Evolutionary conservation across 2,329 filamentous ascomycete species (phyloP), one percentile per base, ranked within the genome.

Genomic region (Xylariaceae sp.): DNA sequence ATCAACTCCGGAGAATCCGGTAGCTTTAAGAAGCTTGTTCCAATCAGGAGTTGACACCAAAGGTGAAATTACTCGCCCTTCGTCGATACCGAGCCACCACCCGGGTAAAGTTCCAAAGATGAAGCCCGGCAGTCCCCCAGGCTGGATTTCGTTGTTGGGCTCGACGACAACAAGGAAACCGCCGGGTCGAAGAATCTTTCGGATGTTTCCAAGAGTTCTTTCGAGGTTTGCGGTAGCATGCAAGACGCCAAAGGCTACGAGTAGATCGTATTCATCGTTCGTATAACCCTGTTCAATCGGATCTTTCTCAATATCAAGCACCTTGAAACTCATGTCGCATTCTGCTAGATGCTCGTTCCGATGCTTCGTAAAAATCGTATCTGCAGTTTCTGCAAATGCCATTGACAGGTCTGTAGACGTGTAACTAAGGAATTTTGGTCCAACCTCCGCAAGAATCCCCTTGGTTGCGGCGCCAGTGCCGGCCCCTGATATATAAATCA

Each of bases 361-460:
- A 35, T 60, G 54, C 6, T 44, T 22, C 3, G 54, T 44, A 37
- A 69, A 63, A 17, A 48, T 55, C 19, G 59, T 50, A 40, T 56
- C 42, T 0, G 63, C 65, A 5, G 55, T 52, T n/a, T 64, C 61
- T 25, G 71, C 68, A 55, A 67, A 67, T 14, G 55, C 60, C 8
- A 61, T 42, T 1, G 64, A 64, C 17, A 70, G 62, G 43, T 73
- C 69, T 0, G 70, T 73, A 50, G 59, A 74, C 1, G 65, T 68
- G 49, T 72, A 74, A 12, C 29, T 42, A 5, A 17, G 17, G 42
- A 48, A 50, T 19, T 29, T 10, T 22, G 47, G 4, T 1, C 55
- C 58, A 16, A 71, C 49, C 5, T 42, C 38, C 3, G 52, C 41
- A 5, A 72, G 49, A 8, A 73, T 55, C 1, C 23, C 22, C 14